Percentiles rank a stretch among this genome's conserved stretches.
These are phyloP conservation scores for Globisporangium nagaii DNA, from an alignment of 352 stramenopile species.

Conservation along the genomic window DNA sequence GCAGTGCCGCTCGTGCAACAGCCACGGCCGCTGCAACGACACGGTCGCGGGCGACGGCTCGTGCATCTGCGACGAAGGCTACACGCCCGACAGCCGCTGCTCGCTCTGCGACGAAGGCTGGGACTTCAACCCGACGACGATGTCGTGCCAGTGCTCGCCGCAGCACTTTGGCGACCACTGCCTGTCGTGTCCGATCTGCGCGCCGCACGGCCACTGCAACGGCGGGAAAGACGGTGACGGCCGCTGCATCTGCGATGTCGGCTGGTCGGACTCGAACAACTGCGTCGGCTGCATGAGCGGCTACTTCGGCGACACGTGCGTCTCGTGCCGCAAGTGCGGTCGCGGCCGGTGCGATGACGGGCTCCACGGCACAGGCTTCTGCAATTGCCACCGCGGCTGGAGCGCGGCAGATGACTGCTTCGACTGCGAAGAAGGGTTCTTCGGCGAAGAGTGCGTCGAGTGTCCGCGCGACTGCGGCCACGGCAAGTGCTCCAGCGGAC, in stretches of 20 bases:
- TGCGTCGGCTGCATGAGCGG: constrained; percentile 84
- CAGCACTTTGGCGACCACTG: constrained; percentile 79
- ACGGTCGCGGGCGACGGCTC: constrained; percentile 50
- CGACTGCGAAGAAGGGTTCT: constrained; percentile 81
- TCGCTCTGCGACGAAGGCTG: constrained; percentile 77
- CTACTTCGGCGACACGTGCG: constrained; percentile 73
- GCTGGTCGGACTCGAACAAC: constrained; percentile 86
- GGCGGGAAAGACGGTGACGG: constrained; percentile 76
- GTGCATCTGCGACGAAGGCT: constrained; percentile 84
- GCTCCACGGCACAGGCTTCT: constrained; percentile 64
- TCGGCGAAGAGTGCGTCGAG: constrained; percentile 54
- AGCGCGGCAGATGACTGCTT: constrained; percentile 71
- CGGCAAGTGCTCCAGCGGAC: constrained; percentile 66
- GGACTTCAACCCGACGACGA: constrained; percentile 86
- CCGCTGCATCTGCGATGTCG: constrained; percentile 77
- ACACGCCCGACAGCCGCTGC: constrained; percentile 67
- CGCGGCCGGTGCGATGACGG: constrained; percentile 79
- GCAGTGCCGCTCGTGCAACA: constrained; percentile 78
- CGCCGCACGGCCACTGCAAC: constrained; percentile 80
- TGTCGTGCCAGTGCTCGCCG: constrained; percentile 81
- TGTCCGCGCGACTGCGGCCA: constrained; percentile 75
- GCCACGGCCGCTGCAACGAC: constrained; percentile 76
- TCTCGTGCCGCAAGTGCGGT: constrained; percentile 70
- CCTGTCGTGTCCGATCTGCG: constrained; percentile 79
- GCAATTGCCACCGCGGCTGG: constrained; percentile 79